These are phyloP conservation scores for Penicillium crystallinum DNA, from an alignment of 495 filamentous ascomycete genomes.

Conservation along the genomic window DNA sequence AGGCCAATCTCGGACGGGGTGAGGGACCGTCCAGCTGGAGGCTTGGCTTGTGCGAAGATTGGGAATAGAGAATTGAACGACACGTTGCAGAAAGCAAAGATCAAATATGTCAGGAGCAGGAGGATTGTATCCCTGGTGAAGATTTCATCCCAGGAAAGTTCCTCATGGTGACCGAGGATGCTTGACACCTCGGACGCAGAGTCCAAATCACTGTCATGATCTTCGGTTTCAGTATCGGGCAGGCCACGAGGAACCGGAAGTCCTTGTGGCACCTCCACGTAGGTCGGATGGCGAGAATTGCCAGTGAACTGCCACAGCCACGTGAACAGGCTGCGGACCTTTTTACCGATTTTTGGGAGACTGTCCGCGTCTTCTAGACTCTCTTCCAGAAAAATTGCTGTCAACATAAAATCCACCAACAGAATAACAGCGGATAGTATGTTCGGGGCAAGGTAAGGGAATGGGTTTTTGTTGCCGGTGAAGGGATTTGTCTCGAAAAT, in stretches of 20 bases:
- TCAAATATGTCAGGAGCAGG: slow-evolving; percentile 73
- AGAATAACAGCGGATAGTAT: slow-evolving; percentile 67
- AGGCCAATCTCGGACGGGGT: slow-evolving; percentile 78
- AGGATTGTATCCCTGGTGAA: slow-evolving; percentile 76
- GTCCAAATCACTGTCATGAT: slow-evolving; percentile 40
- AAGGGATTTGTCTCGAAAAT: slow-evolving; percentile 56
- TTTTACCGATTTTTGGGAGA: slow-evolving; percentile 55
- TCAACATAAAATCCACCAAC: slow-evolving; percentile 63
- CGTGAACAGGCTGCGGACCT: slow-evolving; percentile 55
- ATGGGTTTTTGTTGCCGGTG: slow-evolving; percentile 48
- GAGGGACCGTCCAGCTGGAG: slow-evolving; percentile 71
- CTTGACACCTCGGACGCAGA: slow-evolving; percentile 41
- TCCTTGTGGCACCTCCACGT: slow-evolving; percentile 37
- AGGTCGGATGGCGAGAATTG: slow-evolving; percentile 52
- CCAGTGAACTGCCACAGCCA: slow-evolving; percentile 74
- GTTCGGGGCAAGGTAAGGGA: slow-evolving; percentile 85
- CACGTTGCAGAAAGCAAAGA: slow-evolving; percentile 86
- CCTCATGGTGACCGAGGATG: slow-evolving; percentile 27
- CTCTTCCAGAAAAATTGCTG: slow-evolving; percentile 77
- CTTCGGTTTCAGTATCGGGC: slow-evolving; percentile 24
- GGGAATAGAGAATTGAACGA: slow-evolving; percentile 89
- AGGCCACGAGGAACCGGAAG: slow-evolving; percentile 18
- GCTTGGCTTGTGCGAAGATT: slow-evolving; percentile 72
- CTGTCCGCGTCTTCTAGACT: slow-evolving; percentile 70
- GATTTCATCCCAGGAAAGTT: slow-evolving; percentile 46